These are phyloP conservation scores for Botryotinia convoluta DNA, from an alignment of 2,329 filamentous ascomycete species.

Conservation along the genomic window DNA sequence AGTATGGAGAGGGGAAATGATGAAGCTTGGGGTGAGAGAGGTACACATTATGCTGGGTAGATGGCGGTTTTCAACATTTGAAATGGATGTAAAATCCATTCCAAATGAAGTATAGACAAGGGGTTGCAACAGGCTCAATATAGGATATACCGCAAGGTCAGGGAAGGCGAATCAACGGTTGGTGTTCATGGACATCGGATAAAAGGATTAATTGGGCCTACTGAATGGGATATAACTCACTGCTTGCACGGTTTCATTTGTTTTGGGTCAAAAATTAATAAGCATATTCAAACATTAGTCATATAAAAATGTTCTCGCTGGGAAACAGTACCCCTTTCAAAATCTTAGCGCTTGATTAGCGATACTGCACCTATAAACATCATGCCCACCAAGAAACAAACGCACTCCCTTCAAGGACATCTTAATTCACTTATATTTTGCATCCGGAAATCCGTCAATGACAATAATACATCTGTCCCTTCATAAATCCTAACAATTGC, in stretches of 20 bases:
- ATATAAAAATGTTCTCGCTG: too few relatives aligned
- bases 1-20: not conserved
- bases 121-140: not conserved
- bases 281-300: too few relatives aligned
- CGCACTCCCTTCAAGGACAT: not conserved
- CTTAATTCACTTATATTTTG: not conserved
- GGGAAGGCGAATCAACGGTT: not conserved
- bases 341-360: not conserved
- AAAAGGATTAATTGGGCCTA: not conserved
- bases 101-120: not conserved
- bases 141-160: not conserved
- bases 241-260: not conserved
- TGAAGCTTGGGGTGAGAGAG: not conserved
- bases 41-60: constrained; percentile 1
- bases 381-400: not conserved
- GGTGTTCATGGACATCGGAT: not conserved
- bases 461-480: not conserved
- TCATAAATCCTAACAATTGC: not conserved
- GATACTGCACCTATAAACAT: not conserved
- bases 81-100: not conserved
- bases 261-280: not conserved
- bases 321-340: not conserved
- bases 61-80: not conserved
- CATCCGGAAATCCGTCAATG: not conserved
- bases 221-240: not conserved